Evolutionary conservation across 352 stramenopile genomes (phyloP), one percentile per base, ranked within the genome.

Genomic region (Phytophthora crassamura): DNA sequence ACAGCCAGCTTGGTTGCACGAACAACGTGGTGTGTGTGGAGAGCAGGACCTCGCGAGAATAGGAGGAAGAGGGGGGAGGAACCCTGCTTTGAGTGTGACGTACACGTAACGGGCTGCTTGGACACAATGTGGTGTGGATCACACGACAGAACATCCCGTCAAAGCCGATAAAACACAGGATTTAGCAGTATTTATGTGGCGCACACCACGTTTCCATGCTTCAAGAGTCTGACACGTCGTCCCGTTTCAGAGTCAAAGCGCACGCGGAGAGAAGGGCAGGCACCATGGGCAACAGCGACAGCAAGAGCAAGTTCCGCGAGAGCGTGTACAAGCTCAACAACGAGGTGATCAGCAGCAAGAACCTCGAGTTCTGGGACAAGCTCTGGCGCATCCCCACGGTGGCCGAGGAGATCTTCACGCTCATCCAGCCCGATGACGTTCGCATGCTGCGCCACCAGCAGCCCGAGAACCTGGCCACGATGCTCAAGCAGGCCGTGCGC

Each of bases 311-410:
- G 82, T 96, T 96, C 75, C 86, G 86, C 72, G 88, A 96, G 82
- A 93, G 82, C 73, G 88, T 96, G 48, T 94, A 96, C 78, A 96
- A 96, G 82, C 84, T 96, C 68, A 94, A 91, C 73, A 94, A 96
- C 43, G 86, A 96, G 57, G 78, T 92, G 8, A 80, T 96, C 38
- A 92, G 83, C 48, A 74, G 74, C 67, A 92, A 93, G 72, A 91
- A 92, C 66, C 84, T 94, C 65, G 88, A 96, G 70, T 96, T 96
- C 73, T 96, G 88, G 88, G 86, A 94, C 72, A 96, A 96, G 60
- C 71, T 96, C 8, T 96, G 88, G 88, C 86, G 86, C 64, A 94
- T 96, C 52, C 88, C 83, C 42, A 96, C 88, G 5, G 88, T 93
- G 25, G 88, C 88, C 32, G 88, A 96, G 59, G 88, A 96, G 64